Evolutionary conservation across 331 rosid genomes (phyloP).

Genomic region (Malus hybrid): DNA sequence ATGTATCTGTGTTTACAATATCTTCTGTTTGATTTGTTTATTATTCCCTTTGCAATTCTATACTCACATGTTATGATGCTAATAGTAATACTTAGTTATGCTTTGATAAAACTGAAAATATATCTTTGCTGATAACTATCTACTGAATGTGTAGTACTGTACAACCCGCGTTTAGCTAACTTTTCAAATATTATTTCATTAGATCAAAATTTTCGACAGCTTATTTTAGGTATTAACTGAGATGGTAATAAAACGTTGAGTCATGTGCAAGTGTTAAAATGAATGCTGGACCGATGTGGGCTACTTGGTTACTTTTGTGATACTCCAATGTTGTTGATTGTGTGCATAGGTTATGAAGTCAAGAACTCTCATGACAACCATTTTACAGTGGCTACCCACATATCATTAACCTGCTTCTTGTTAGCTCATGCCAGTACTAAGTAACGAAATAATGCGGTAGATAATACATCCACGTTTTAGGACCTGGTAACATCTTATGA

Average conservation of each 20-base stretch:
- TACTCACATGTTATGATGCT: neutral
- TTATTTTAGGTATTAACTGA: neutral
- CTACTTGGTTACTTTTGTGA: neutral
- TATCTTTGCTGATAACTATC: neutral
- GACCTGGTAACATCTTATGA: neutral
- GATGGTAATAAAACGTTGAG: neutral
- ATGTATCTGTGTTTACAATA: neutral
- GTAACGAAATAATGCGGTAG: neutral
- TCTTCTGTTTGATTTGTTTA: neutral
- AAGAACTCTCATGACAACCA: neutral
- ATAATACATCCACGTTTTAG: neutral
- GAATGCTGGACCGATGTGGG: neutral
- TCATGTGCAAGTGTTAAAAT: neutral
- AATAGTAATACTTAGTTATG: neutral
- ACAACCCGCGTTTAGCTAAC: neutral
- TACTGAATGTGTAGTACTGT: neutral
- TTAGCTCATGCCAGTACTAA: neutral
- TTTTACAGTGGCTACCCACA: too few relatives aligned
- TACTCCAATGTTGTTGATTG: neutral
- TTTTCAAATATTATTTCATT: neutral
- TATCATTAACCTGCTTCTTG: neutral
- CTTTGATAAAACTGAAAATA: neutral
- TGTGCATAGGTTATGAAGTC: neutral
- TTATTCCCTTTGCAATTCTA: neutral
- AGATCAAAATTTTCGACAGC: neutral